phyloP scores from a whole-genome alignment of 129 eudicot genomes.

The Silybum marianum region DNA sequence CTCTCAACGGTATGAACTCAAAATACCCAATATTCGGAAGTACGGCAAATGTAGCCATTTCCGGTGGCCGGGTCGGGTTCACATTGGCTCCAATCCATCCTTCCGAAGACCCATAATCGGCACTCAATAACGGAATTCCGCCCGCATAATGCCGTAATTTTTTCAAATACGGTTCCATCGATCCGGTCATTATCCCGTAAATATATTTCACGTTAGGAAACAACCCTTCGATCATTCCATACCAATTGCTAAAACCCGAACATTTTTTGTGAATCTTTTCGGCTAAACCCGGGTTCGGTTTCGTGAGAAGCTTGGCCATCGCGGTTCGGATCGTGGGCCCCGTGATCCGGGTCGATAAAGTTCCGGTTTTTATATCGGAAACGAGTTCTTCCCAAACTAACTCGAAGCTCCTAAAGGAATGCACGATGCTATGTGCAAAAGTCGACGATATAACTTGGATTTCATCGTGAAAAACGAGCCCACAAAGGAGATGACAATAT shows the following conservation, averaged over 20 bases:
- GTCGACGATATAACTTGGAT: slow-evolving; percentile 79
- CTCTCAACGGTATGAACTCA: slow-evolving; percentile 78
- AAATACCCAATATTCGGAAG: slow-evolving; percentile 89
- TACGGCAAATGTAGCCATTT: slow-evolving; percentile 74
- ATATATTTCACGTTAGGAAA: slow-evolving; percentile 90
- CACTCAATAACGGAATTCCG: slow-evolving; percentile 70
- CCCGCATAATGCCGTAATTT: slow-evolving; percentile 93
- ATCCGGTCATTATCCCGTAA: slow-evolving; percentile 95
- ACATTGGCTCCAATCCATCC: slow-evolving; percentile 98
- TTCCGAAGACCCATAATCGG: slow-evolving; percentile 95
- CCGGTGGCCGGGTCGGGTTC: slow-evolving; percentile 78
- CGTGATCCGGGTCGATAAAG: slow-evolving; percentile 54
- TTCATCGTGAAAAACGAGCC: slow-evolving; percentile 59
- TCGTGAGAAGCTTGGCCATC: slow-evolving; percentile 55
- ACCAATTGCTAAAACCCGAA: slow-evolving; percentile 75
- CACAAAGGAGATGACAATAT: slow-evolving; percentile 91
- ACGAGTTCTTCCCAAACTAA: slow-evolving; percentile 78
- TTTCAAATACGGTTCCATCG: slow-evolving; percentile 94
- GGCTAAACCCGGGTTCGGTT: slow-evolving; percentile 80
- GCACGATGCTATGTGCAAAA: slow-evolving; percentile 95
- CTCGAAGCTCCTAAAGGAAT: slow-evolving; percentile 77
- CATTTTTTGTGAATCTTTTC: slow-evolving; percentile 49
- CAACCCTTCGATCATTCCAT: slow-evolving; percentile 69
- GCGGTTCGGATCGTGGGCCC: slow-evolving; percentile 60
- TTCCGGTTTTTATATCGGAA: slow-evolving; percentile 60